These are phyloP conservation scores for Pichia norvegensis DNA, from an alignment of 1,139 yeast genomes.

Conservation along the genomic window DNA sequence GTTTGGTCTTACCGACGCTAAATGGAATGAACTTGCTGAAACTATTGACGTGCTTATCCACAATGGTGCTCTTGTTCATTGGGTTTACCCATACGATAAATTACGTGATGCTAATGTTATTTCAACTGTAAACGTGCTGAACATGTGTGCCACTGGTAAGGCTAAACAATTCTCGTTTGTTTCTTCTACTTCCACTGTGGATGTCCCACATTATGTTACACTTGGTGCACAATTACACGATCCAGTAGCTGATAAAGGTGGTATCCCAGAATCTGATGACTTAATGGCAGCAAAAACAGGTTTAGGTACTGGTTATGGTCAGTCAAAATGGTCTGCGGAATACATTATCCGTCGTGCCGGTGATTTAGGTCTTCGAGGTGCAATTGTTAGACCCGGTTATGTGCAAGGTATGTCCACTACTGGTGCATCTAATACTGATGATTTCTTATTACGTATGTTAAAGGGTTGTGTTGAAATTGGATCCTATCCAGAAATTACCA, in stretches of 20 bases:
- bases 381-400: constrained; percentile 92
- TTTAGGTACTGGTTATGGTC: constrained; percentile 90
- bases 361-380: constrained; percentile 73
- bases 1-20: constrained; percentile 56
- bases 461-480: constrained; percentile 92
- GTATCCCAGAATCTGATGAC: constrained; percentile 76
- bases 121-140: constrained; percentile 78
- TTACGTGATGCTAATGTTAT: constrained; percentile 90
- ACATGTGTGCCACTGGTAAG: constrained; percentile 68
- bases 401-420: constrained; percentile 79
- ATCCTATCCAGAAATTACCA: constrained; percentile 72
- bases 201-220: constrained; percentile 70
- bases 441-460: constrained; percentile 85
- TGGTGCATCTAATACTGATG: constrained; percentile 93
- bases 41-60: constrained; percentile 79
- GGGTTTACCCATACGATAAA: constrained; percentile 94
- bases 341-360: constrained; percentile 84
- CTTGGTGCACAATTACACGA: constrained; percentile 57
- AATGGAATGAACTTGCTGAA: constrained; percentile 52
- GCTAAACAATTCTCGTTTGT: constrained; percentile 85
- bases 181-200: constrained; percentile 90
- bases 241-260: constrained; percentile 55
- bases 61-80: constrained; percentile 96
- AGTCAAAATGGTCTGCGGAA: constrained; percentile 96
- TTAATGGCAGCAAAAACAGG: constrained; percentile 75